phyloP scores from a whole-genome alignment of 495 filamentous ascomycete species.

The Pseudoneurospora amorphoporcata region DNA sequence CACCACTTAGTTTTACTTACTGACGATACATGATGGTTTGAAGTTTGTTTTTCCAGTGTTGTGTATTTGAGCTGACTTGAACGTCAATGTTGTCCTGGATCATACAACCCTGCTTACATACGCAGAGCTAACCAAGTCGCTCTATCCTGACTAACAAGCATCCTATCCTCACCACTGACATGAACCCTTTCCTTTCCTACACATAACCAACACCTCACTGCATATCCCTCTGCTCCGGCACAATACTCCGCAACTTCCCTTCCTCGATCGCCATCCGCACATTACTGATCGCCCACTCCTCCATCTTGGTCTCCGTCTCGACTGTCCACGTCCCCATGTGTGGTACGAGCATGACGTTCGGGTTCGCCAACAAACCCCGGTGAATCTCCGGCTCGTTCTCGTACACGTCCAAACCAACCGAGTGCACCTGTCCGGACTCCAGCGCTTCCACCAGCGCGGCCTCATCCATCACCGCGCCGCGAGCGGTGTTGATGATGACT shows the following conservation, averaged over 20 bases:
- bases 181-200: no score
- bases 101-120: background rate
- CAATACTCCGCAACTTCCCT: conserved; percentile 56
- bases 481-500: conserved; percentile 63
- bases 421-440: conserved; percentile 54
- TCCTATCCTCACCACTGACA: background rate
- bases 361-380: conserved; percentile 56
- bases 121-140: background rate
- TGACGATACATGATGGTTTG: background rate
- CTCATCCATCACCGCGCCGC: conserved; percentile 62
- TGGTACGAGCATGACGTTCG: conserved; percentile 62
- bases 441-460: conserved; percentile 60
- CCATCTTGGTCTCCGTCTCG: conserved; percentile 67
- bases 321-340: conserved; percentile 65
- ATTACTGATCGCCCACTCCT: conserved; percentile 61
- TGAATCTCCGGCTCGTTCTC: conserved; percentile 70
- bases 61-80: background rate
- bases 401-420: conserved; percentile 69
- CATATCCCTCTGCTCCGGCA: conserved; percentile 52
- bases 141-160: background rate
- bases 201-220: background rate
- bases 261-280: conserved; percentile 51
- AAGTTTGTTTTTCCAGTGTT: background rate
- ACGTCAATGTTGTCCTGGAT: background rate
- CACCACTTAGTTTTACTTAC: background rate